Evolutionary conservation across 768 basidiomycete species (phyloP).

Genomic region (Rhizopogon roseolus): DNA sequence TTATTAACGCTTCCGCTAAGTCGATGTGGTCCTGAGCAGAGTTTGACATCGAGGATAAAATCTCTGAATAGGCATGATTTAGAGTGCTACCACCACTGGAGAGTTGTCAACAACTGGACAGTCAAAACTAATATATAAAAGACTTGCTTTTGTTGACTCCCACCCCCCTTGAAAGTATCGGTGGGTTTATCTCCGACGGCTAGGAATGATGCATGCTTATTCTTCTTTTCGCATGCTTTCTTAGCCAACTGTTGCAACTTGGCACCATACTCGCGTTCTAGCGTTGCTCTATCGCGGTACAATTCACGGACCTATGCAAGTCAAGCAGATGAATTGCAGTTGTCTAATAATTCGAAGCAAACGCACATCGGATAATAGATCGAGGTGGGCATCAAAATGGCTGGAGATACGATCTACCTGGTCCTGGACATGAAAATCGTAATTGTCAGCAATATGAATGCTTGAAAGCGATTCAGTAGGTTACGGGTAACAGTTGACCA

Average conservation of each 20-base stretch:
- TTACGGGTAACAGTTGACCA: constrained; percentile 54
- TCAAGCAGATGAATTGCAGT: constrained; percentile 1
- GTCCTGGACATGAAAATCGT: constrained; percentile 39
- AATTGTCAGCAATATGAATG: constrained; percentile 6
- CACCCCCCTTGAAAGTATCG: constrained; percentile 51
- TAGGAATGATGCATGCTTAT: constrained; percentile 46
- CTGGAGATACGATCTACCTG: constrained; percentile 62
- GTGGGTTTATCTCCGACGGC: constrained; percentile 68
- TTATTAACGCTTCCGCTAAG: constrained; percentile 56
- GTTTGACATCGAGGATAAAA: constrained; percentile 55
- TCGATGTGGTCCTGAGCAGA: constrained; percentile 66
- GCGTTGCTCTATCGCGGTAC: constrained; percentile 55
- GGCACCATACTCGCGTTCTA: constrained; percentile 77
- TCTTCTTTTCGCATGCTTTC: constrained; percentile 70
- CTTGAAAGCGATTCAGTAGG: constrained; percentile 1
- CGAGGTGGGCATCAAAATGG: constrained; percentile 62
- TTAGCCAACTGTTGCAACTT: constrained; percentile 64
- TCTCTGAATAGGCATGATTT: constrained; percentile 62
- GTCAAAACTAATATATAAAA: not conserved
- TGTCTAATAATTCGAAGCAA: not conserved
- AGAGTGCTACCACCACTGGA: constrained; percentile 49
- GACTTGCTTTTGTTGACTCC: constrained; percentile 50
- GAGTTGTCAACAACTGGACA: constrained; percentile 9
- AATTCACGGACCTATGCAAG: constrained; percentile 62
- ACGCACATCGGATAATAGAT: constrained; percentile 59